A percentile compares a stretch with the other conserved stretches of the same genome.
Evolutionary conservation across 2,329 filamentous ascomycete genomes (phyloP).

Genomic region (Trichoderma hamatum): DNA sequence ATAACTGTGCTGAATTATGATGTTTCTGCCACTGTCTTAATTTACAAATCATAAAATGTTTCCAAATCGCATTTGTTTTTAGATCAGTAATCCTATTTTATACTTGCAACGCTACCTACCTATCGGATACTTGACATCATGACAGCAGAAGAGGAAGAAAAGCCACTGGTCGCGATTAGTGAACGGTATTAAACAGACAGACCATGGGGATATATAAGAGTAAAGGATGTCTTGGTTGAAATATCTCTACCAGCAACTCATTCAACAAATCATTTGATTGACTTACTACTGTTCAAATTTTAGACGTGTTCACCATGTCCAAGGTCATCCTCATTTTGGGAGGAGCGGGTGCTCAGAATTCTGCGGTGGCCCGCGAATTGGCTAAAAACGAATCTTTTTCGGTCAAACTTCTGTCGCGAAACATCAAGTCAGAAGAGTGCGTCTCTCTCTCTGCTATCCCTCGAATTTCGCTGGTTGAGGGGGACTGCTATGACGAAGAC

Average conservation of each 20-base stretch:
- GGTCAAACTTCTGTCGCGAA: not conserved
- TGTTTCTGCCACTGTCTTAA: not conserved
- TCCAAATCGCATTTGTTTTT: not conserved
- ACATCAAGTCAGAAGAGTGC: not conserved
- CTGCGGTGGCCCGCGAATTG: conserved; percentile 1
- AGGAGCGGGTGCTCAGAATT: conserved; percentile 17
- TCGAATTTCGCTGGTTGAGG: conserved; percentile 22
- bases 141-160: not conserved
- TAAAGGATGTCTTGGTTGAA: not conserved
- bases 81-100: conserved; percentile 6
- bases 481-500: conserved; percentile 26
- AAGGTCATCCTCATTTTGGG: conserved; percentile 20
- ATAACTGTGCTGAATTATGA: not conserved
- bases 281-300: not conserved
- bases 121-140: not conserved
- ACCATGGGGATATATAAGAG: not conserved
- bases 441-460: conserved; percentile 9
- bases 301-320: not conserved
- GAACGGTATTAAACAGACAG: not conserved
- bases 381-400: conserved; percentile 1
- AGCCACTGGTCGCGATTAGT: not conserved
- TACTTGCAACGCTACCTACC: not conserved
- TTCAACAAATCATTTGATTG: not conserved
- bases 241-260: not conserved
- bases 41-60: not conserved